These are phyloP conservation scores for Mycena amicta DNA, from an alignment of 768 basidiomycete species.

Conservation along the genomic window DNA sequence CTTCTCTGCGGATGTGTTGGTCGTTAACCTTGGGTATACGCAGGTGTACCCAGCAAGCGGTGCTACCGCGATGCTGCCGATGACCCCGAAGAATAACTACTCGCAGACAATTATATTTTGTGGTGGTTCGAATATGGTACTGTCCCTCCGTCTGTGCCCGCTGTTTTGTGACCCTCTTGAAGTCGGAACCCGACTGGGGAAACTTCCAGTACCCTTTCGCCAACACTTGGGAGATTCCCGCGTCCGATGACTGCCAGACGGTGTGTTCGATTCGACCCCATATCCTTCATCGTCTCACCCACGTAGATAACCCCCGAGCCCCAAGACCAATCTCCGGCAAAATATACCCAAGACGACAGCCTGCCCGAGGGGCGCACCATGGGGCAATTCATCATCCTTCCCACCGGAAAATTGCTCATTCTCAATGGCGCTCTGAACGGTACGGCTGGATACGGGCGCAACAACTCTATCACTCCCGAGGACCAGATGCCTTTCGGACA, in stretches of 20 bases:
- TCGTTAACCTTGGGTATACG: too few relatives aligned
- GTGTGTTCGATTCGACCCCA: background rate
- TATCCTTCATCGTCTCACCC: slow-evolving; percentile 42
- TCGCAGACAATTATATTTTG: slow-evolving; percentile 87
- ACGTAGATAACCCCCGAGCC: background rate
- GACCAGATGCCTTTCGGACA: slow-evolving; percentile 52
- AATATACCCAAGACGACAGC: slow-evolving; percentile 72
- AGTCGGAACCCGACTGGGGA: slow-evolving; percentile 70
- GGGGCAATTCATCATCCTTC: slow-evolving; percentile 88
- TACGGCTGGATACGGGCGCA: slow-evolving; percentile 73
- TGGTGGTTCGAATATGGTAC: slow-evolving; percentile 46
- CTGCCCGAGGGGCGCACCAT: slow-evolving; percentile 81
- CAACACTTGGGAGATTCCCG: slow-evolving; percentile 73
- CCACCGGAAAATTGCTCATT: slow-evolving; percentile 73
- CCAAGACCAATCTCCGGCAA: too few relatives aligned
- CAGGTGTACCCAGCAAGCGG: slow-evolving; percentile 53
- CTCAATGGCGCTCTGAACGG: slow-evolving; percentile 63
- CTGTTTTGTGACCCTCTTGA: slow-evolving; percentile 36
- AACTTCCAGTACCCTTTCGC: slow-evolving; percentile 73
- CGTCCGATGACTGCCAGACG: slow-evolving; percentile 74
- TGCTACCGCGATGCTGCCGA: slow-evolving; percentile 85
- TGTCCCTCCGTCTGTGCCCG: background rate
- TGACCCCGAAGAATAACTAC: slow-evolving; percentile 89
- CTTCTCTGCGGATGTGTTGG: too few relatives aligned
- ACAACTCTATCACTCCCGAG: slow-evolving; percentile 34